Conservation (phyloP, 208 protist species). For the Herpetomonas muscarum region DNA sequence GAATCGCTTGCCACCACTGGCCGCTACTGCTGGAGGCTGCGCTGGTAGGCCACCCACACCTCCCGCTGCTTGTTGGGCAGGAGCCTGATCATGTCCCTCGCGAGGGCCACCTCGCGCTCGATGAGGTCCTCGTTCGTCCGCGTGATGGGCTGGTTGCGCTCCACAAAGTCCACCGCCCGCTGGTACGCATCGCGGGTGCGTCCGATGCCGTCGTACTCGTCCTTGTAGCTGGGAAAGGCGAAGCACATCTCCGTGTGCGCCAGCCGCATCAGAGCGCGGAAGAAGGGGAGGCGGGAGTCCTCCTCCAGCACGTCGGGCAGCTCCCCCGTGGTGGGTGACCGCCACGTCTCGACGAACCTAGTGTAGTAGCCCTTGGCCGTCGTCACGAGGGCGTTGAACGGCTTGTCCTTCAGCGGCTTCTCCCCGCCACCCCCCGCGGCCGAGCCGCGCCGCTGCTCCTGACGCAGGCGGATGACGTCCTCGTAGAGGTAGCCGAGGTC, state of each 20-base stretch:
- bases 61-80: conserved; percentile 73
- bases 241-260: conserved; percentile 61
- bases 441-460: conserved; percentile 41
- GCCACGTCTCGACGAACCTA: conserved; percentile 82
- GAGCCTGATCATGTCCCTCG: conserved; percentile 65
- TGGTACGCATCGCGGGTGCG: conserved; percentile 43
- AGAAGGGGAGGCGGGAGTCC: conserved; percentile 75
- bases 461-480: conserved; percentile 61
- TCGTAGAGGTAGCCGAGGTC: conserved; percentile 77
- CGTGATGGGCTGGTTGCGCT: conserved; percentile 34
- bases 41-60: conserved; percentile 51
- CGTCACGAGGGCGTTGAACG: conserved; percentile 62
- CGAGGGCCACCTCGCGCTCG: conserved; percentile 53
- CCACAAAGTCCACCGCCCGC: conserved; percentile 52
- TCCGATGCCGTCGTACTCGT: conserved; percentile 78
- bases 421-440: conserved; percentile 25
- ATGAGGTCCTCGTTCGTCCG: conserved; percentile 13
- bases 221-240: conserved; percentile 36
- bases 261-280: conserved; percentile 65
- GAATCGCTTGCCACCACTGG: too few species aligned
- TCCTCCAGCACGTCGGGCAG: conserved; percentile 60
- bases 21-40: conserved; percentile 6
- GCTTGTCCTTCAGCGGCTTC: conserved; percentile 59
- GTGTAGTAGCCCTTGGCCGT: conserved; percentile 50
- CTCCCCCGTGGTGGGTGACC: conserved; percentile 32